Evolutionary conservation across 2,329 filamentous ascomycete species (phyloP), one percentile per base, ranked within the genome.

Genomic region (Biscogniauxia marginata): DNA sequence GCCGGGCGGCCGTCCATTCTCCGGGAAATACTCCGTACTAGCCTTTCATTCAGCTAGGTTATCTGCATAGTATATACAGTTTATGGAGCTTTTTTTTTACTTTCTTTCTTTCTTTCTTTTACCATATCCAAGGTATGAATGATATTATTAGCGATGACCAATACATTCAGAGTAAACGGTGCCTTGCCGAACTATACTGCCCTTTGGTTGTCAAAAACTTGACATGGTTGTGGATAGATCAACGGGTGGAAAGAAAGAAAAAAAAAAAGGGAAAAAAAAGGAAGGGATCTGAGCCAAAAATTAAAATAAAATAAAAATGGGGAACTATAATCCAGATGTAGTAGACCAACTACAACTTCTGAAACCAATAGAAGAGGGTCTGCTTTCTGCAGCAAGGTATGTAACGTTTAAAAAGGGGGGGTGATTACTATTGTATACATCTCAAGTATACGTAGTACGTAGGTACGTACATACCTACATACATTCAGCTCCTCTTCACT

Each of bases 1-100:
- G 53, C 60, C 54, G 58, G 57, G 48, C 60, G 58, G 64, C 52
- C 55, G 49, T 30, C 55, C 58, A 62, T 62, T 53, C 55, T 66
- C 63, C 64, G 63, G 50, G 56, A 57, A 53, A 9, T 20, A 16
- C 25, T 24, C 44, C 9, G 30, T 16, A 52, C 39, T 43, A n/a
- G n/a, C n/a, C n/a, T n/a, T n/a, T n/a, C n/a, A n/a, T n/a, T n/a
- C n/a, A n/a, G 13, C n/a, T 39, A 39, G 5, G 13, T 39, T 39
- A 39, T 39, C 30, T 39, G 30, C 30, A 39, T 11, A 39, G 30
- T 39, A 39, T 9, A n/a, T n/a, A n/a, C n/a, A n/a, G n/a, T n/a
- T n/a, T n/a, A n/a, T n/a, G n/a, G n/a, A n/a, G n/a, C n/a, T n/a
- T n/a, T n/a, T n/a, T n/a, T n/a, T n/a, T n/a, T n/a, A n/a, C 30